phyloP scores from a whole-genome alignment of 208 protist genomes.

The Trypanosoma mega region DNA sequence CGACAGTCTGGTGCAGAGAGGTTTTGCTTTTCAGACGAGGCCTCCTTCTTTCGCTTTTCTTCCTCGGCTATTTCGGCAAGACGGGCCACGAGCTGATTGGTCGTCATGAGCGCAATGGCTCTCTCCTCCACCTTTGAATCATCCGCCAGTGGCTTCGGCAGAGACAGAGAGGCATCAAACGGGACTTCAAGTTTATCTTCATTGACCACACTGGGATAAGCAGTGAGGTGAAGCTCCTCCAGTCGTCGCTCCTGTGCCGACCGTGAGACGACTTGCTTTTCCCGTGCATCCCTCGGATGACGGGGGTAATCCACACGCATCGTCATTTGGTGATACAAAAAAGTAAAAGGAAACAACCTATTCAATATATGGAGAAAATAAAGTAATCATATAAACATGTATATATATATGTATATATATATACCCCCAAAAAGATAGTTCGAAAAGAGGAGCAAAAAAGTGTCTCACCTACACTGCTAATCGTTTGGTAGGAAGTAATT shows the following conservation, averaged over 20 bases:
- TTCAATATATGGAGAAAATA: no score
- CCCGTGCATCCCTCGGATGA: conserved; percentile 21
- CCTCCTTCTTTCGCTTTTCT: conserved; percentile 22
- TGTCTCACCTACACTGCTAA: no score
- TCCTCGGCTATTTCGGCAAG: conserved; percentile 43
- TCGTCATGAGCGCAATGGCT: conserved; percentile 46
- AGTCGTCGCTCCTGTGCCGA: conserved; percentile 27
- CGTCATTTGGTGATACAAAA: conserved; percentile 1
- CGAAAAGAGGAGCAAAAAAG: no score
- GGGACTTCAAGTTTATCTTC: no score
- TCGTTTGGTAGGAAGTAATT: no score
- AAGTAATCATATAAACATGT: no score
- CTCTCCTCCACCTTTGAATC: conserved; percentile 12
- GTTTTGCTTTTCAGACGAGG: background rate
- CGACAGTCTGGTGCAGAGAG: conserved; percentile 4
- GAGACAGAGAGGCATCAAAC: no score
- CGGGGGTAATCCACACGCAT: conserved; percentile 23
- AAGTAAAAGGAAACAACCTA: no score
- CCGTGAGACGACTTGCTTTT: conserved; percentile 18
- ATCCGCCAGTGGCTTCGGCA: background rate
- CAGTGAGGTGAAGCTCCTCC: conserved; percentile 75
- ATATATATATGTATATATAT: no score
- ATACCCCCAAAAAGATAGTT: no score
- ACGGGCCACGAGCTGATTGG: conserved; percentile 49
- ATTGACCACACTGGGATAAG: conserved; percentile 66